Percentiles rank a stretch among this genome's conserved stretches.
These are phyloP conservation scores for Penicillium longicatenatum DNA, from an alignment of 495 filamentous ascomycete species.

Conservation along the genomic window DNA sequence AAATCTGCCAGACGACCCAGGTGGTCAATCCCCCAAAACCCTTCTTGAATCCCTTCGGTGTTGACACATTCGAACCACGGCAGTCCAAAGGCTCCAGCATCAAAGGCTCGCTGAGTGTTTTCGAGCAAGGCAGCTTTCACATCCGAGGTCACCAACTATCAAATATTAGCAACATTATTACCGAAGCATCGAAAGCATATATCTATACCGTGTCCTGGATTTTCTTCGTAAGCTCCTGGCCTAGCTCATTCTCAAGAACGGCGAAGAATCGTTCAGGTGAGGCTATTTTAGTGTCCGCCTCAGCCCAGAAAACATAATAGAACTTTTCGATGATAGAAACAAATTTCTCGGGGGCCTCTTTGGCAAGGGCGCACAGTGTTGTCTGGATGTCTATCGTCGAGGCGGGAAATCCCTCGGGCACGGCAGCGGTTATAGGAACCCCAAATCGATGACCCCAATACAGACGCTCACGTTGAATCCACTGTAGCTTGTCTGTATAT, in stretches of 20 bases:
- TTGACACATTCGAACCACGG: slow-evolving; percentile 67
- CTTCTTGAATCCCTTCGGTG: slow-evolving; percentile 51
- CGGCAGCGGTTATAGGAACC: slow-evolving; percentile 18
- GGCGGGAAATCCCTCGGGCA: slow-evolving; percentile 25
- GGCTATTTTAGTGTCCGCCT: slow-evolving; percentile 10
- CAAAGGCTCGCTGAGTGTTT: slow-evolving; percentile 16
- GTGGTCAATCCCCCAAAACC: slow-evolving; percentile 68
- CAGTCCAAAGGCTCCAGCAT: slow-evolving; percentile 55
- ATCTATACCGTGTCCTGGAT: slow-evolving; percentile 3
- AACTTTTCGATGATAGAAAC: slow-evolving; percentile 2
- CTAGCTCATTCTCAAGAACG: slow-evolving; percentile 8
- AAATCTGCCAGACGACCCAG: slow-evolving; percentile 58
- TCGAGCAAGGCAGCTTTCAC: slow-evolving; percentile 2
- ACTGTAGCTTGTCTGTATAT: slow-evolving; percentile 22
- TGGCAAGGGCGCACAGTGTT: slow-evolving; percentile 8
- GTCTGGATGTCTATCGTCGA: slow-evolving; percentile 18
- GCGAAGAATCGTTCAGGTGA: slow-evolving; percentile 4
- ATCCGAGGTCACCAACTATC: background rate
- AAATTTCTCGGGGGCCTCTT: slow-evolving; percentile 11
- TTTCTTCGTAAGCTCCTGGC: background rate
- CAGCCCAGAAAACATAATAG: slow-evolving; percentile 16
- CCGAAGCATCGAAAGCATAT: background rate
- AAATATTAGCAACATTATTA: background rate
- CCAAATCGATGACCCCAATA: slow-evolving; percentile 24
- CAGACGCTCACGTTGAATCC: slow-evolving; percentile 22